These are phyloP conservation scores for Colletotrichum cordylinicola DNA, from an alignment of 2,329 filamentous ascomycete species.

Conservation along the genomic window DNA sequence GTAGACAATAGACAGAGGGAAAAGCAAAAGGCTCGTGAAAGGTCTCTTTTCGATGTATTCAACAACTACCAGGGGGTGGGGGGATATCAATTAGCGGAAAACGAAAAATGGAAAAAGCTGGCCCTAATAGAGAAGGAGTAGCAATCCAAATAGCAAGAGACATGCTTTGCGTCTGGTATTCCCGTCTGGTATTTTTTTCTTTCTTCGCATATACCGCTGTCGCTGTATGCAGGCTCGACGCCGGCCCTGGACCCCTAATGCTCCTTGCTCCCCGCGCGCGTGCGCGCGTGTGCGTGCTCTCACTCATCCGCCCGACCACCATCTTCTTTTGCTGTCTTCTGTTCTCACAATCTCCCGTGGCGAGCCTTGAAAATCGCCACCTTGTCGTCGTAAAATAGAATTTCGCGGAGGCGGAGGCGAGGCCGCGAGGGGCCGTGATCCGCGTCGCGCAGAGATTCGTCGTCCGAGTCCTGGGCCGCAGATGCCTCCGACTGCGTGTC, in stretches of 20 bases:
- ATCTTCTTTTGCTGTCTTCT: not conserved
- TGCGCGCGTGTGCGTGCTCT: not conserved
- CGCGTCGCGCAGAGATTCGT: conserved; percentile 56
- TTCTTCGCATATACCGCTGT: not conserved
- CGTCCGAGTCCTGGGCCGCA: conserved; percentile 43
- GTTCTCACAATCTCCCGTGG: conserved; percentile 55
- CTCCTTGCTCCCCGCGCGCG: not conserved
- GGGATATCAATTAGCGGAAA: conserved; percentile 11
- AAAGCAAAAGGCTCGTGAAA: not conserved
- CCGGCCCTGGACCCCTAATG: not conserved
- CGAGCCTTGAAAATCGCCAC: conserved; percentile 81
- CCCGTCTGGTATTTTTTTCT: not conserved
- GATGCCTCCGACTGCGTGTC: conserved; percentile 31
- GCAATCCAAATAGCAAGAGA: not conserved
- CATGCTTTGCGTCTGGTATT: not conserved
- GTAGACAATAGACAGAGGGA: not conserved
- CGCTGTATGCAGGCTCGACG: not conserved
- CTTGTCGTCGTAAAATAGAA: conserved; percentile 85
- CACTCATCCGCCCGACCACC: not conserved
- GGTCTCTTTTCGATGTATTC: not conserved
- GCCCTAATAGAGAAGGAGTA: not conserved
- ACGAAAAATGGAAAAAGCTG: not conserved
- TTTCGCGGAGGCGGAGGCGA: conserved; percentile 73
- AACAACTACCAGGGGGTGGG: not conserved
- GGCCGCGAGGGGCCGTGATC: conserved; percentile 39